These are phyloP conservation scores for Claviceps quebecensis DNA, from an alignment of 2,329 filamentous ascomycete species.

Conservation along the genomic window DNA sequence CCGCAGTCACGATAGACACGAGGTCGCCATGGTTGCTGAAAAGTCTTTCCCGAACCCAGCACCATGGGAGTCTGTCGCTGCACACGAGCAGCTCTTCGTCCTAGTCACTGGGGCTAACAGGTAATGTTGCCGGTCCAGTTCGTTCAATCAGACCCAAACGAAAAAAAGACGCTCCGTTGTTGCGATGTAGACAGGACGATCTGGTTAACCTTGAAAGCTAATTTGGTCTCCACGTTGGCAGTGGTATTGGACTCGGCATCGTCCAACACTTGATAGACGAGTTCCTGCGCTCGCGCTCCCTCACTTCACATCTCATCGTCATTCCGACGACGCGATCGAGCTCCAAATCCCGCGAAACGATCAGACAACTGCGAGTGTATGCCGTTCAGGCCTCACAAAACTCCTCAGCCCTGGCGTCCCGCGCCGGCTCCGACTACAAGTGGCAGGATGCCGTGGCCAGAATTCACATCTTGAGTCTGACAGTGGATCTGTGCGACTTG, in stretches of 20 bases:
- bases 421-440: constrained; percentile 19
- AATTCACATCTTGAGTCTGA: constrained; percentile 43
- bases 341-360: constrained; percentile 61
- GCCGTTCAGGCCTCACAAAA: constrained; percentile 28
- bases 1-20: background rate
- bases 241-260: constrained; percentile 75
- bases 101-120: constrained; percentile 80
- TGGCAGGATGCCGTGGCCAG: constrained; percentile 30
- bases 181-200: no score
- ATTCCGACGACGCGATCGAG: constrained; percentile 71
- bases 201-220: background rate
- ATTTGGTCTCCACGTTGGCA: constrained; percentile 21
- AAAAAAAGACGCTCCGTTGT: background rate
- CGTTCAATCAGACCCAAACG: no score
- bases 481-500: constrained; percentile 48
- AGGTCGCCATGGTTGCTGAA: constrained; percentile 3
- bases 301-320: constrained; percentile 57
- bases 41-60: constrained; percentile 7
- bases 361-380: constrained; percentile 48
- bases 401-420: constrained; percentile 23
- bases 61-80: constrained; percentile 23
- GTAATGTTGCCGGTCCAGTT: constrained; percentile 28
- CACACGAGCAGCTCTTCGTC: constrained; percentile 41
- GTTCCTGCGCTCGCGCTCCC: constrained; percentile 58
- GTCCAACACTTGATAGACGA: constrained; percentile 80